These are phyloP conservation scores for Singerocomus rubriflavus DNA, from an alignment of 1,284 basidiomycete genomes.

Conservation along the genomic window DNA sequence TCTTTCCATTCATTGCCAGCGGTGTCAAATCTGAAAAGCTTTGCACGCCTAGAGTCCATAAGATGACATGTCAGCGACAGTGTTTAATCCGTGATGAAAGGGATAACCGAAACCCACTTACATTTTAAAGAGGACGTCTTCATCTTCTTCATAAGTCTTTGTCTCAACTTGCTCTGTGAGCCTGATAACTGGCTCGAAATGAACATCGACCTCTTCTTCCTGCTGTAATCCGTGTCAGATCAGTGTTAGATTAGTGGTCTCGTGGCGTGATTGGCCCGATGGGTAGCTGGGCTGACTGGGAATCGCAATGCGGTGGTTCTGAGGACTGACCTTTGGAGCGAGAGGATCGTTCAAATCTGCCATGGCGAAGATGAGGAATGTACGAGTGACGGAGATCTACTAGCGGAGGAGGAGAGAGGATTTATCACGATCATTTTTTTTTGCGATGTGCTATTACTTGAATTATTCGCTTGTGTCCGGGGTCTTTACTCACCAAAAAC, in stretches of 20 bases:
- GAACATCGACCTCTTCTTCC: constrained; percentile 86
- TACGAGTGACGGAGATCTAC: constrained; percentile 17
- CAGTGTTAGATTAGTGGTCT: constrained; percentile 22
- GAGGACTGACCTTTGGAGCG: constrained; percentile 58
- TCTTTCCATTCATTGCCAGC: constrained; percentile 94
- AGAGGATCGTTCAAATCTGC: constrained; percentile 62
- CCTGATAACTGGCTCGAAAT: constrained; percentile 96
- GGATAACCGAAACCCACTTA: constrained; percentile 42
- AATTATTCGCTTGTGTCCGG: constrained; percentile 24
- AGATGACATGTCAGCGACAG: constrained; percentile 14
- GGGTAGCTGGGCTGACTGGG: constrained; percentile 1
- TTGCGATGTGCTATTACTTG: constrained; percentile 11
- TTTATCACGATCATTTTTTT: constrained; percentile 29
- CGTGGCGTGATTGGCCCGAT: constrained; percentile 34
- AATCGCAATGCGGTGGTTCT: constrained; percentile 1
- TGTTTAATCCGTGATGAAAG: constrained; percentile 10
- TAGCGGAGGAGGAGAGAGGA: constrained; percentile 33
- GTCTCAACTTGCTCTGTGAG: constrained; percentile 95
- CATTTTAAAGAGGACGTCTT: constrained; percentile 96
- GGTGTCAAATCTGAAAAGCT: constrained; percentile 95
- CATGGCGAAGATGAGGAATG: constrained; percentile 41
- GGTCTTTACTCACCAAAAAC: constrained; percentile 21
- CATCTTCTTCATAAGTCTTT: constrained; percentile 96
- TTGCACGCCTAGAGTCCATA: constrained; percentile 76
- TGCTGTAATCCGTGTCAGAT: constrained; percentile 36